These are phyloP conservation scores for Solanum etuberosum DNA, from an alignment of 257 asterid species.

Conservation along the genomic window DNA sequence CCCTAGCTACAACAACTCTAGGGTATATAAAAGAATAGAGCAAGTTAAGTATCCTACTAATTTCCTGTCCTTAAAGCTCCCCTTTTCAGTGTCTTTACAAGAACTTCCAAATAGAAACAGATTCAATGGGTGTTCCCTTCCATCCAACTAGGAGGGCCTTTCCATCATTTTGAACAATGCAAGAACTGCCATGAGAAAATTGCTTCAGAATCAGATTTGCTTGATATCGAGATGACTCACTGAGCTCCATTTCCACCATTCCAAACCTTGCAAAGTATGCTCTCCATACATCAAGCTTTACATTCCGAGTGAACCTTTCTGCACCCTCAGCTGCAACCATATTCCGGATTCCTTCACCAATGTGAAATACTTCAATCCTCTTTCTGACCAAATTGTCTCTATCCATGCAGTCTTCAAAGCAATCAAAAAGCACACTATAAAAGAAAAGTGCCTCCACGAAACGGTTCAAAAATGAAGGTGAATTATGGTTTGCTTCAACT, in stretches of 20 bases:
- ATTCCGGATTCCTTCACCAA: slow-evolving; percentile 5
- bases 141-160: slow-evolving; percentile 9
- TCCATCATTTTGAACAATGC: slow-evolving; percentile 3
- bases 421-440: slow-evolving; percentile 2
- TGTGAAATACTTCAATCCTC: not conserved
- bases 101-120: slow-evolving; percentile 7
- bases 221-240: slow-evolving; percentile 9
- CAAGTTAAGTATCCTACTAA: not conserved
- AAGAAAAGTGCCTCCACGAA: slow-evolving; percentile 7
- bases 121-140: slow-evolving; percentile 14
- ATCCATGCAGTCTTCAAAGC: slow-evolving; percentile 9
- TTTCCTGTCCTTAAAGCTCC: not conserved
- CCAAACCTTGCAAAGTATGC: slow-evolving; percentile 2
- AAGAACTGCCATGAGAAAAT: slow-evolving; percentile 4
- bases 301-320: slow-evolving; percentile 1
- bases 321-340: slow-evolving; percentile 8
- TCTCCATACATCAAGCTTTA: slow-evolving; percentile 10
- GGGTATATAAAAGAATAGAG: not conserved
- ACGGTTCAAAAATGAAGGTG: slow-evolving; percentile 8
- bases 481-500: slow-evolving; percentile 15
- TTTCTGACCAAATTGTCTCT: not conserved
- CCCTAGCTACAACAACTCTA: not conserved
- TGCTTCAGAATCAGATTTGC: slow-evolving; percentile 3
- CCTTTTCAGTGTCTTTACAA: not conserved
- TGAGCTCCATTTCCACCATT: slow-evolving; percentile 4